Percentiles rank a stretch among this genome's conserved stretches.
Conservation (phyloP, 768 basidiomycete species). For the Trametes cingulata region DNA sequence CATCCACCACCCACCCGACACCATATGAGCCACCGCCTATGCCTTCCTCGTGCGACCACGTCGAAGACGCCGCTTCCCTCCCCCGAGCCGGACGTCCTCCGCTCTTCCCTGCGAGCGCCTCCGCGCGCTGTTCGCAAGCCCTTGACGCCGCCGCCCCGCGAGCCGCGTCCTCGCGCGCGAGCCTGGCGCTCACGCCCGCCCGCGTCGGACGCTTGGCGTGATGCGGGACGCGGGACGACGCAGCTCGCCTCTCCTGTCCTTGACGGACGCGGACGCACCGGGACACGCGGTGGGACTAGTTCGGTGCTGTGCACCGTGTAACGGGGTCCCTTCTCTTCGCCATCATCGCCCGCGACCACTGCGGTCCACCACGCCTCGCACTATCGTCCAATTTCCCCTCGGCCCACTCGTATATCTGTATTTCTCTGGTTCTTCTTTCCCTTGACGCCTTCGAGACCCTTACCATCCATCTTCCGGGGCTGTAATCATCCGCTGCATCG, state of each 20-base stretch:
- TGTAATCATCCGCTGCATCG: constrained; percentile 5
- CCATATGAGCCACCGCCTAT: constrained; percentile 12
- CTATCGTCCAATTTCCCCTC: not conserved
- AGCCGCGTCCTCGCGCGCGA: constrained; percentile 1
- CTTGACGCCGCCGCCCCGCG: constrained; percentile 1
- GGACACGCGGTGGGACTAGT: constrained; percentile 14
- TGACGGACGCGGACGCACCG: constrained; percentile 12
- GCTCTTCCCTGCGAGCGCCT: constrained; percentile 12
- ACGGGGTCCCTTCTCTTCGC: constrained; percentile 8
- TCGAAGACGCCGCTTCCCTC: constrained; percentile 4
- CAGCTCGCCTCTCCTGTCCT: not conserved
- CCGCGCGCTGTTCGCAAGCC: constrained; percentile 1
- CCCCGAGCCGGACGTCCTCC: not conserved
- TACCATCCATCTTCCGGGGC: constrained; percentile 4
- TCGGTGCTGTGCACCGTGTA: constrained; percentile 19
- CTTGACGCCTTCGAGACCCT: not conserved
- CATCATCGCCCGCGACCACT: not conserved
- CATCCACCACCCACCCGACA: not conserved
- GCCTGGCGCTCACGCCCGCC: constrained; percentile 10
- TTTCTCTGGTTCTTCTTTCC: constrained; percentile 1
- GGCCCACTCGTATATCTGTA: constrained; percentile 9
- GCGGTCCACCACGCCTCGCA: too few species aligned
- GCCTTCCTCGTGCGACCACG: constrained; percentile 8
- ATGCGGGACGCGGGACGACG: not conserved
- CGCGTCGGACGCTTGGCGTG: constrained; percentile 15